phyloP scores from a whole-genome alignment of 148 eudicot species.

The Talinum fruticosum region DNA sequence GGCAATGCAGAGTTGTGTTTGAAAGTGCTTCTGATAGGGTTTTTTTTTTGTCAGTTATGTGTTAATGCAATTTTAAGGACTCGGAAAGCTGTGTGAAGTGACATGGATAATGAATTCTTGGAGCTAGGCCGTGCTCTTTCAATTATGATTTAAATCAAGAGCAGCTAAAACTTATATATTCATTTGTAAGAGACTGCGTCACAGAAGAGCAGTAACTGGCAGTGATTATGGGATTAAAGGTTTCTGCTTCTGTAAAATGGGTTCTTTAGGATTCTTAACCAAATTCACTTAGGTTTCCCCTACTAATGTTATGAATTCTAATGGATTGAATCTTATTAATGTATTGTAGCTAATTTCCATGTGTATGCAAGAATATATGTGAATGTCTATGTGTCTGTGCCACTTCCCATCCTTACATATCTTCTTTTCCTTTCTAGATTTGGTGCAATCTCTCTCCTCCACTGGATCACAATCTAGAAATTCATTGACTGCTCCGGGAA shows the following conservation, averaged over 20 bases:
- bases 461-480: slow-evolving; percentile 11
- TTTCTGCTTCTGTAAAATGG: not conserved
- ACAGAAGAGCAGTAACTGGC: not conserved
- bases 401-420: not conserved
- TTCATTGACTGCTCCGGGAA: not conserved
- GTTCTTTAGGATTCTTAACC: not conserved
- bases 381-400: not conserved
- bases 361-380: not conserved
- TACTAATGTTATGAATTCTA: not conserved
- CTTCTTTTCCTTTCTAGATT: slow-evolving; percentile 14
- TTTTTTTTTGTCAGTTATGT: not conserved
- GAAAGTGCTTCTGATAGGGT: not conserved
- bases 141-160: not conserved
- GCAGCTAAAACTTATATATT: not conserved
- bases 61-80: not conserved
- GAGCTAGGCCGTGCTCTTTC: not conserved
- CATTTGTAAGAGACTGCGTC: not conserved
- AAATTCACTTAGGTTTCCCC: not conserved
- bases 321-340: not conserved
- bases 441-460: not conserved
- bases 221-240: not conserved
- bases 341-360: not conserved
- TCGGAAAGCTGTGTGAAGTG: not conserved
- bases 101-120: not conserved
- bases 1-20: not conserved